phyloP scores from a whole-genome alignment of 2,329 filamentous ascomycete genomes.

The Arachnomyces sp. region DNA sequence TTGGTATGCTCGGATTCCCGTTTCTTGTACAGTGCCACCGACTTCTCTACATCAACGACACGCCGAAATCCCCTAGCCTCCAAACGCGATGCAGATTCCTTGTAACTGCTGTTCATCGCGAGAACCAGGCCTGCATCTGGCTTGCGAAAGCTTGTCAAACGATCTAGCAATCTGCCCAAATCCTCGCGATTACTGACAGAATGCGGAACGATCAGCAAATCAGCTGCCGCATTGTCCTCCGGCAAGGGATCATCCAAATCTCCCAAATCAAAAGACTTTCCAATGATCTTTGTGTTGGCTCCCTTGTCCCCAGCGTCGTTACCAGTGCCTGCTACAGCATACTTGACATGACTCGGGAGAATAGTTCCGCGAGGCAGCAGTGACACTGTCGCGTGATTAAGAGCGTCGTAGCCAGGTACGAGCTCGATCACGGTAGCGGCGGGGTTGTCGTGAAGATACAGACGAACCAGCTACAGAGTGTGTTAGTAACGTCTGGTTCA shows the following conservation, averaged over 20 bases:
- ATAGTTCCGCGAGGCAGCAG: neutral
- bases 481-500: slow-evolving; percentile 2
- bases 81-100: no score
- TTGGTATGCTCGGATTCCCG: slow-evolving; percentile 3
- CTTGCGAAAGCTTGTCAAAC: neutral
- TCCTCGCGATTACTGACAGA: slow-evolving; percentile 1
- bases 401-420: neutral
- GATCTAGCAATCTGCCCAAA: slow-evolving; percentile 1
- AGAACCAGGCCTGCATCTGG: neutral
- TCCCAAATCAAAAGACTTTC: neutral
- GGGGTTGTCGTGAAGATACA: neutral
- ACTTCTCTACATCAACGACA: neutral
- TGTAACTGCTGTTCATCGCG: neutral
- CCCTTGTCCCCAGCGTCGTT: neutral
- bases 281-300: neutral
- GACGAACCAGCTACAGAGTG: neutral
- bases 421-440: slow-evolving; percentile 1
- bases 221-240: neutral
- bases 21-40: slow-evolving; percentile 2
- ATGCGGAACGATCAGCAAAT: slow-evolving; percentile 3
- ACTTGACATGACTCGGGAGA: neutral
- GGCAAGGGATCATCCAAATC: slow-evolving; percentile 2
- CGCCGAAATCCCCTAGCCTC: slow-evolving; percentile 1
- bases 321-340: neutral
- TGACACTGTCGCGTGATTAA: neutral